A percentile compares a stretch with the other conserved stretches of the same genome.
phyloP scores from a whole-genome alignment of 345 rosid genomes.

The Mallotus nudiflorus region DNA sequence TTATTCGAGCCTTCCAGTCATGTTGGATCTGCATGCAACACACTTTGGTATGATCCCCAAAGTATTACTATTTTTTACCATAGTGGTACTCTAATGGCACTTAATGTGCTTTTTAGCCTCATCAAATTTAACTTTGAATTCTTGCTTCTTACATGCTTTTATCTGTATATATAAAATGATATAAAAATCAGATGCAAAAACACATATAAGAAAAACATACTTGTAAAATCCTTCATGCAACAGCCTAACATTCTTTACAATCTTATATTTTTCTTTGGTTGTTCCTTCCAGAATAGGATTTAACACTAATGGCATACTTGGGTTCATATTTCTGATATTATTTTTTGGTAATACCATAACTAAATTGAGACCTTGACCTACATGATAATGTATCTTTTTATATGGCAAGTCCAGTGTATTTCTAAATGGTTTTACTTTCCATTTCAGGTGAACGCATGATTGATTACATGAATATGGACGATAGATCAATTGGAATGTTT shows the following conservation, averaged over 20 bases:
- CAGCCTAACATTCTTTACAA: background rate
- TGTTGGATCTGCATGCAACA: background rate
- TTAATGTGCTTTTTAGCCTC: background rate
- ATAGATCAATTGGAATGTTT: conserved; percentile 94
- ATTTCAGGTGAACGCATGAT: conserved; percentile 83
- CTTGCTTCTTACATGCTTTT: background rate
- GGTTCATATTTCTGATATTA: background rate
- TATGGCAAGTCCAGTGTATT: background rate
- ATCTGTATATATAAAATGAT: background rate
- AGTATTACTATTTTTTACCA: background rate
- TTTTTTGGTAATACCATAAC: background rate
- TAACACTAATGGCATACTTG: background rate
- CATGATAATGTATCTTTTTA: background rate
- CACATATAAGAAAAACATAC: background rate
- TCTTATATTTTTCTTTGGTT: background rate
- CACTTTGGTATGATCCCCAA: background rate
- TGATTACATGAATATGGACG: conserved; percentile 97
- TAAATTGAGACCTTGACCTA: background rate
- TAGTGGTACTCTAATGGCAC: background rate
- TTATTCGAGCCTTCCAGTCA: background rate
- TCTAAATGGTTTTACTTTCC: background rate
- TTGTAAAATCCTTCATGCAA: background rate
- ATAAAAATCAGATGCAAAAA: background rate
- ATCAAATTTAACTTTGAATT: background rate
- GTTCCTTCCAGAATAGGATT: background rate